phyloP scores from a whole-genome alignment of 1,139 yeast genomes.

The Scheffersomyces insectosa region DNA sequence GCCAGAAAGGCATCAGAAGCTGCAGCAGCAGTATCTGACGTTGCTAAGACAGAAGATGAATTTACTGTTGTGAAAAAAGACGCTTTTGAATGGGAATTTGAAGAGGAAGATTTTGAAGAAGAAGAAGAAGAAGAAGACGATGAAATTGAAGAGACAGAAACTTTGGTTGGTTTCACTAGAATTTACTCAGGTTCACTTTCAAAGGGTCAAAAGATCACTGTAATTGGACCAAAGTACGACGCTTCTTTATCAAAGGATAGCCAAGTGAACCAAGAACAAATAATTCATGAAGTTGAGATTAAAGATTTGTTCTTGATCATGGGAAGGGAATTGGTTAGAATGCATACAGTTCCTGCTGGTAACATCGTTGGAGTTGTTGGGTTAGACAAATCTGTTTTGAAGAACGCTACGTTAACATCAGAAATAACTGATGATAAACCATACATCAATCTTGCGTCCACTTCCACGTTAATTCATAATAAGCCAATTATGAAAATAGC shows the following conservation, averaged over 20 bases:
- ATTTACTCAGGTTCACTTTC: constrained; percentile 81
- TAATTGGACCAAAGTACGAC: constrained; percentile 85
- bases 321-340: constrained; percentile 86
- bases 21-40: constrained; percentile 36
- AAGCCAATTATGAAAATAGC: constrained; percentile 92
- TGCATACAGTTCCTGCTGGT: constrained; percentile 88
- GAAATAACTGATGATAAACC: constrained; percentile 48
- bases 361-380: constrained; percentile 95
- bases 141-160: constrained; percentile 53
- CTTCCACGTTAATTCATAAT: constrained; percentile 56
- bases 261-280: constrained; percentile 40
- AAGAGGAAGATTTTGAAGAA: constrained; percentile 38
- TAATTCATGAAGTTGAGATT: constrained; percentile 49
- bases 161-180: constrained; percentile 83
- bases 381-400: constrained; percentile 74
- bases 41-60: constrained; percentile 10
- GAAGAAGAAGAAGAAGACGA: constrained; percentile 46
- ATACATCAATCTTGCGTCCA: constrained; percentile 71
- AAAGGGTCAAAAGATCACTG: constrained; percentile 71
- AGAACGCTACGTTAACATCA: constrained; percentile 78
- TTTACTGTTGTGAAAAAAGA: constrained; percentile 16
- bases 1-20: constrained; percentile 72
- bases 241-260: constrained; percentile 63
- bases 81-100: constrained; percentile 50
- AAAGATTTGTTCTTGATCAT: constrained; percentile 77